Evolutionary conservation across 2,329 filamentous ascomycete genomes (phyloP), one percentile per base, ranked within the genome.

Genomic region (Chaetomiaceae sp.): DNA sequence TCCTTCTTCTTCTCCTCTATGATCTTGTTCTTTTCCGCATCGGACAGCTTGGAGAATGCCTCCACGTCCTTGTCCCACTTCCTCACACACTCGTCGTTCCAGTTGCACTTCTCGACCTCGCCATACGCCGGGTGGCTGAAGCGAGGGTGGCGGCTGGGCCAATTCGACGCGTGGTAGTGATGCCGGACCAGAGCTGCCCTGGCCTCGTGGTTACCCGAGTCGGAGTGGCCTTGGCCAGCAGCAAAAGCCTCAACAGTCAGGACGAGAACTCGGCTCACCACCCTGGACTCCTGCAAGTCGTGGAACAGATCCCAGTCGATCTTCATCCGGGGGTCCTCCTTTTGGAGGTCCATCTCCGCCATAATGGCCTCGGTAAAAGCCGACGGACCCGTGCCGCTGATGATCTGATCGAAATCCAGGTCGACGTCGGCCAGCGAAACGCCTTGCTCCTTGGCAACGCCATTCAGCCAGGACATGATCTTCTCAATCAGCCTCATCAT

Each of bases 161-260:
- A 87, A 49, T 79, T 76, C 1, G 82, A 86, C 1, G 84, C 84
- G 61, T 87, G 84, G 58, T 86, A 88, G 62, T 86, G 82, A 60
- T 88, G 84, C 62, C 81, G 84, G 19, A 87, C 82, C 1, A 87
- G 68, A 2, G 84, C 83, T 17, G 74, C 73, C 41, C 80, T 71
- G 1, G 81, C 73, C 42, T 83, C 74, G 62, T 86, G 83, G 57
- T 82, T 86, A 12, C 83, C 83, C 0, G 81, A 84, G 59, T 86
- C 77, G 0, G 83, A 86, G 62, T 87, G 83, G 11, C 83, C 83
- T 61, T 86, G 83, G 11, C 83, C 83, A 0, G 83, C 83, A 12
- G 83, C 83, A 55, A 86, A 86, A 0, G 82, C 82, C 62, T 86
- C 82, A 4, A 86, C 81, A 2, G 81, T 81, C 12, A 86, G 72